These are phyloP conservation scores for Knoxdaviesia capensis DNA, from an alignment of 2,329 filamentous ascomycete species.

Conservation along the genomic window DNA sequence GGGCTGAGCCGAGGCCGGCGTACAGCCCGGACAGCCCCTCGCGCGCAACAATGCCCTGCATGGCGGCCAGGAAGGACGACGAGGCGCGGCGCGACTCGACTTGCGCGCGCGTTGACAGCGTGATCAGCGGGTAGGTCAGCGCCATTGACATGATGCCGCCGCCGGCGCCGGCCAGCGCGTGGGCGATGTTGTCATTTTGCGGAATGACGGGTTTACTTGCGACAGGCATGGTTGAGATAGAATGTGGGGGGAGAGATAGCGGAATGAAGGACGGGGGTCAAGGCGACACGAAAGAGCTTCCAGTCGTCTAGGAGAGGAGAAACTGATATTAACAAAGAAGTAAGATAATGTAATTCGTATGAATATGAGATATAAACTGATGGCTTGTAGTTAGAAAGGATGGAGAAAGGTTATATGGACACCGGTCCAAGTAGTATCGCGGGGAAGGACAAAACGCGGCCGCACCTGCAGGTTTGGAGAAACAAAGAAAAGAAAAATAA, in stretches of 20 bases:
- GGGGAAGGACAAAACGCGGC: neutral
- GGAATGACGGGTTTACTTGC: conserved; percentile 43
- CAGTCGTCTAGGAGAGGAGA: too few species aligned
- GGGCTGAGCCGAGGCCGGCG: conserved; percentile 75
- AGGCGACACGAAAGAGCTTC: too few species aligned
- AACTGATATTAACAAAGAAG: too few species aligned
- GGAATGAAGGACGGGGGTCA: too few species aligned
- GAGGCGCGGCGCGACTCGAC: conserved; percentile 91
- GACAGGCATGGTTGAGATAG: too few species aligned
- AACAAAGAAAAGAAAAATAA: neutral
- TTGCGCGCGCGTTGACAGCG: conserved; percentile 89
- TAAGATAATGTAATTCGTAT: too few species aligned
- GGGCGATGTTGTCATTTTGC: conserved; percentile 91
- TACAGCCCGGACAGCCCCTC: conserved; percentile 84
- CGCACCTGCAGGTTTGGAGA: neutral
- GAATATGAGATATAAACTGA: too few species aligned
- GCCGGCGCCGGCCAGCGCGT: conserved; percentile 81
- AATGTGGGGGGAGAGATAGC: too few species aligned
- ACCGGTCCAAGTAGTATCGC: neutral
- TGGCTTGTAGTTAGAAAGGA: too few species aligned
- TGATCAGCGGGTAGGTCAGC: conserved; percentile 91
- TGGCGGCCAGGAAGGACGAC: conserved; percentile 64
- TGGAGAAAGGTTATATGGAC: neutral
- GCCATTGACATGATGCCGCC: conserved; percentile 92
- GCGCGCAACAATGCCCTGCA: conserved; percentile 71